Evolutionary conservation across 208 protist genomes (phyloP).

Genomic region (Cochliopodium minus): DNA sequence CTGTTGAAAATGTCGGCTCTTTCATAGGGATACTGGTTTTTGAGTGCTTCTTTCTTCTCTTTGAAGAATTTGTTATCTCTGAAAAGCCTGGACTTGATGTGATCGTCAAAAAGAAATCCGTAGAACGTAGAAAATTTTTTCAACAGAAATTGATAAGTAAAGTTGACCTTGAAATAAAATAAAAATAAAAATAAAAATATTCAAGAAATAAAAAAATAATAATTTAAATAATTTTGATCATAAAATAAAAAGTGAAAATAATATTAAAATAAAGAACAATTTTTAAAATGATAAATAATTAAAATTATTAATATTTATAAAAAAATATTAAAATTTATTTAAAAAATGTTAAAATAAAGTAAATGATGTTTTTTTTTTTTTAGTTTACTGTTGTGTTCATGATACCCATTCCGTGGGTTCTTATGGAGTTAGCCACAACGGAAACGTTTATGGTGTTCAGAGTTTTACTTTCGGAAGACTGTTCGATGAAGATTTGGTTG

Average conservation of each 20-base stretch:
- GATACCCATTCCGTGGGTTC: conserved; percentile 86
- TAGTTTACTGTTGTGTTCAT: conserved; percentile 91
- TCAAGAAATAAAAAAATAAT: not conserved
- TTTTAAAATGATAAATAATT: conserved; percentile 4
- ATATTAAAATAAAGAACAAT: not conserved
- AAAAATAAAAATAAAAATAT: conserved; percentile 7
- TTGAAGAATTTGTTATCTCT: conserved; percentile 44
- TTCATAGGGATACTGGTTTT: conserved; percentile 60
- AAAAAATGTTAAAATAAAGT: not conserved
- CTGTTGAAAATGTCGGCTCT: conserved; percentile 65
- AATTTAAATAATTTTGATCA: not conserved
- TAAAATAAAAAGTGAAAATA: not conserved
- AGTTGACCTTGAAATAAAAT: conserved; percentile 68
- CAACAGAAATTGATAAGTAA: conserved; percentile 77
- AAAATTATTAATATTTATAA: not conserved
- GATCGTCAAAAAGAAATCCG: conserved; percentile 87
- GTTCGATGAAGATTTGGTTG: conserved; percentile 81
- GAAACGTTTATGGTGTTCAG: conserved; percentile 80
- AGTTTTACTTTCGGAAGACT: conserved; percentile 54
- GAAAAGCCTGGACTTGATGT: conserved; percentile 52
- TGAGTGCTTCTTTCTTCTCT: conserved; percentile 37
- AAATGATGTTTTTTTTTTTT: conserved; percentile 11
- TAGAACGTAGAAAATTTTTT: conserved; percentile 76
- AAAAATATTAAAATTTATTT: conserved; percentile 4
- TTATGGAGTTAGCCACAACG: conserved; percentile 85